phyloP scores from a whole-genome alignment of 371 early-diverging fungal species.

The Actinomucor elegans region DNA sequence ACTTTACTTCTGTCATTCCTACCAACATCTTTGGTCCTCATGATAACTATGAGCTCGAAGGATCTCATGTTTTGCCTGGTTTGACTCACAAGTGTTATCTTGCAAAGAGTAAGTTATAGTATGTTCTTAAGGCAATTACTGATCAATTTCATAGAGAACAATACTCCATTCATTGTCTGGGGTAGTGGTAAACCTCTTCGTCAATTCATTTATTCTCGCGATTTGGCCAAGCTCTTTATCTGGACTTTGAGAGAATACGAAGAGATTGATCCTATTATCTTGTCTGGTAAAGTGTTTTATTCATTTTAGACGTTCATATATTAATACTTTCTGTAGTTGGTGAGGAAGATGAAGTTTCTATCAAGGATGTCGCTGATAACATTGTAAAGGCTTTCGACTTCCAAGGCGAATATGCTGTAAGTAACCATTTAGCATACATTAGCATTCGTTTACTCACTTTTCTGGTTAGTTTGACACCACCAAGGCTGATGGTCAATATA shows the following conservation, averaged over 20 bases:
- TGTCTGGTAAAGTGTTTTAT: constrained; percentile 63
- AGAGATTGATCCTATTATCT: constrained; percentile 80
- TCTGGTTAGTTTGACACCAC: constrained; percentile 65
- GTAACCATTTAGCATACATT: no score
- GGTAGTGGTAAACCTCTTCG: constrained; percentile 85
- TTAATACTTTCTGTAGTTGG: constrained; percentile 49
- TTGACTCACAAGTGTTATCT: constrained; percentile 86
- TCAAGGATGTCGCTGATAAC: constrained; percentile 77
- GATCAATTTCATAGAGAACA: constrained; percentile 49
- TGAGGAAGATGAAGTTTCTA: constrained; percentile 81
- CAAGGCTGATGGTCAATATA: constrained; percentile 84
- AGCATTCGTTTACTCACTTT: not conserved
- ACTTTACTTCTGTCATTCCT: constrained; percentile 85
- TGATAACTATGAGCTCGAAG: constrained; percentile 82
- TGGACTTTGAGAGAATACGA: constrained; percentile 83
- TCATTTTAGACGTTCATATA: not conserved
- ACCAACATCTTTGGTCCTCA: constrained; percentile 88
- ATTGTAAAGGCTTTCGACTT: constrained; percentile 75
- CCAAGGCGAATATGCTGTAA: constrained; percentile 59
- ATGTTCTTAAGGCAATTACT: not conserved
- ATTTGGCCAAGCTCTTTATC: constrained; percentile 81
- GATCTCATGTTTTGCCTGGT: constrained; percentile 86
- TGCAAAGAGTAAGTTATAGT: constrained; percentile 59
- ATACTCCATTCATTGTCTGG: constrained; percentile 73
- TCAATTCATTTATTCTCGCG: constrained; percentile 86